Conservation (phyloP, 768 basidiomycete genomes). For the Jaapia argillacea region DNA sequence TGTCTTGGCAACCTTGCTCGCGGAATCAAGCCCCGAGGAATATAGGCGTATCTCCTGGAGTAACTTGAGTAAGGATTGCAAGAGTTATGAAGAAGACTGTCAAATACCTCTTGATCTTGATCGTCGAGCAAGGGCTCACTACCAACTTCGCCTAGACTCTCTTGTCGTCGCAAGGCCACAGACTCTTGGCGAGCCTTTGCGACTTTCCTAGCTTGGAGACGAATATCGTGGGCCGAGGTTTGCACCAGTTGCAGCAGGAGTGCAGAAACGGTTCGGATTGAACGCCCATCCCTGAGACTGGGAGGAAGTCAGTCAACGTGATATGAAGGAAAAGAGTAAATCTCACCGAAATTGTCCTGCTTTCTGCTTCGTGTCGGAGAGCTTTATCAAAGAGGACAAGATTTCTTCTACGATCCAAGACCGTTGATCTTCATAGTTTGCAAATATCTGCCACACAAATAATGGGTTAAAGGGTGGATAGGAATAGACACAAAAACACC, state of each 20-base stretch:
- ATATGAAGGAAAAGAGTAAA: neutral
- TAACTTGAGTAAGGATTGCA: neutral
- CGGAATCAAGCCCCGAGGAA: slow-evolving; percentile 64
- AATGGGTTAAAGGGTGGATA: slow-evolving; percentile 1
- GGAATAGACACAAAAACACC: slow-evolving; percentile 22
- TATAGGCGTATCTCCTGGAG: slow-evolving; percentile 66
- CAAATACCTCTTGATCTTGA: slow-evolving; percentile 48
- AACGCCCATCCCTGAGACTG: slow-evolving; percentile 82
- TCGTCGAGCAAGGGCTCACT: slow-evolving; percentile 55
- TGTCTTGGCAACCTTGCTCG: slow-evolving; percentile 75
- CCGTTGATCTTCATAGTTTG: slow-evolving; percentile 82
- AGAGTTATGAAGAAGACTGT: neutral
- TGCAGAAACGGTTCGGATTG: slow-evolving; percentile 91
- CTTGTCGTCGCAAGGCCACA: slow-evolving; percentile 51
- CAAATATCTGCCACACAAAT: slow-evolving; percentile 61
- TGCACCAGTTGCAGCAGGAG: slow-evolving; percentile 93
- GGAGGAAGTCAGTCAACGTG: neutral
- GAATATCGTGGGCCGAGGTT: slow-evolving; percentile 85
- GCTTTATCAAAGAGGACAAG: slow-evolving; percentile 77
- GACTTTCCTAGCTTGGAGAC: slow-evolving; percentile 52
- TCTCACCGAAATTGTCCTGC: slow-evolving; percentile 82
- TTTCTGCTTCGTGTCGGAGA: slow-evolving; percentile 83
- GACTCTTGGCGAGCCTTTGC: slow-evolving; percentile 53
- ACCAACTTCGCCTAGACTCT: slow-evolving; percentile 42
- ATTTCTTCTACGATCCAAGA: slow-evolving; percentile 99